Base-by-base conservation (phyloP, 2,329 filamentous ascomycete genomes). In the Periconia sp. region DNA sequence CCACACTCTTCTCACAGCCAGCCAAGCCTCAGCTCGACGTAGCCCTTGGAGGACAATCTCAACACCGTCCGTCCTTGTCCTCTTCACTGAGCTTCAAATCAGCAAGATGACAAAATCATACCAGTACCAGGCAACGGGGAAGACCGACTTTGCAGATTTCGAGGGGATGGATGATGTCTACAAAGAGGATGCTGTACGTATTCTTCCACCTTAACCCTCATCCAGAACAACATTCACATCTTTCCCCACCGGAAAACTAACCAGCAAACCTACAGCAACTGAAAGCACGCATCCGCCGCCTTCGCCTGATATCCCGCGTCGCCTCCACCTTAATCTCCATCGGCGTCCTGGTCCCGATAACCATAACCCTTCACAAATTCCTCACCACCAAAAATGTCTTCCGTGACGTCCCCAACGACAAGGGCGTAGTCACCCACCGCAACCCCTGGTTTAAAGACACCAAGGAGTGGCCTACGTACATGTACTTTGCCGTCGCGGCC, bases 381-480 rank as follows among this genome's bases (percentile, higher is more conserved):
- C 60, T 75, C 18, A 55, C 54, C 8, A 77, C 75, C 2, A 56
- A 62, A 42, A 48, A 71, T 53, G 57, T 60, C 17, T 68, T 64
- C 62, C 65, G 54, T 50, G 50, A 50, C 31, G 61, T 70, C 18
- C 43, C 47, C 11, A 41, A 46, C 6, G 35, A 53, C 0, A 49
- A 56, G 37, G 66, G 64, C 47, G 59, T 54, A 48, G 57, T 52
- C 14, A 54, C 64, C 8, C 45, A 61, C 23, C 73, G 75, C 45
- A 77, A 69, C 15, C 69, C 75, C 1, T 77, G 75, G 75, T 66
- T 71, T 2, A 59, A 66, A 8, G 58, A 72, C 49, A 62, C 72
- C 27, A 72, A 71, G 41, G 56, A 60, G 5, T 76, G 74, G 73
- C 75, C 75, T 3, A 76, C 73, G 3, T 76, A 68, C 57, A 69